A percentile compares a stretch with the other conserved stretches of the same genome.
phyloP scores from a whole-genome alignment of 2,329 filamentous ascomycete genomes.

The Clarireedia homoeocarpa region DNA sequence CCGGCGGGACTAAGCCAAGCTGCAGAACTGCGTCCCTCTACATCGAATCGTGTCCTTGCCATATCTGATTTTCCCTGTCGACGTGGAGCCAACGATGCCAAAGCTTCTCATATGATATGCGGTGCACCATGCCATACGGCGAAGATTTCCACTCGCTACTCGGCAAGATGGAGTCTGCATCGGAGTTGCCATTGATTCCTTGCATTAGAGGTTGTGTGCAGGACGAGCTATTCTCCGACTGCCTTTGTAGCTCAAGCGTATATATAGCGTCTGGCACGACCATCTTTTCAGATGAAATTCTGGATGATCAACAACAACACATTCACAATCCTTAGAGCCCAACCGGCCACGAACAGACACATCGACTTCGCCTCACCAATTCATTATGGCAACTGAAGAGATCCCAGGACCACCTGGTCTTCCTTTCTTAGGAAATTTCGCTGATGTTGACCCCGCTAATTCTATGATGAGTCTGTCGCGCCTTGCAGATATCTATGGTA shows the following conservation, averaged over 20 bases:
- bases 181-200: neutral
- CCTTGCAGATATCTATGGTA: slow-evolving; percentile 59
- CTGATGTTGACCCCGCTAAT: slow-evolving; percentile 52
- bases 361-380: neutral
- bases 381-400: slow-evolving; percentile 11
- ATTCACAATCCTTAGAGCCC: neutral
- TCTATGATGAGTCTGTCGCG: slow-evolving; percentile 46
- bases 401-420: slow-evolving; percentile 17
- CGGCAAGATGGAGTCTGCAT: neutral
- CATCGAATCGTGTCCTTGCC: too few species aligned
- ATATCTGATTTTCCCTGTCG: too few species aligned
- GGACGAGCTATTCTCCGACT: neutral
- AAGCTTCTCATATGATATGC: too few species aligned
- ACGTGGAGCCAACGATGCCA: too few species aligned
- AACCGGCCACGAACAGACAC: neutral
- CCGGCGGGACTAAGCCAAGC: too few species aligned
- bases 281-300: neutral
- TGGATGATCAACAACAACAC: neutral
- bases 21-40: too few species aligned
- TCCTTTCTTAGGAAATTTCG: slow-evolving; percentile 33
- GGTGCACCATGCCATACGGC: too few species aligned
- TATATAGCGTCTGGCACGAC: too few species aligned
- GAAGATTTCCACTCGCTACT: neutral
- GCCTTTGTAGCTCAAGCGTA: neutral
- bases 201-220: too few species aligned